Conservation (phyloP, 345 rosid species). For the Syzygium grande region DNA sequence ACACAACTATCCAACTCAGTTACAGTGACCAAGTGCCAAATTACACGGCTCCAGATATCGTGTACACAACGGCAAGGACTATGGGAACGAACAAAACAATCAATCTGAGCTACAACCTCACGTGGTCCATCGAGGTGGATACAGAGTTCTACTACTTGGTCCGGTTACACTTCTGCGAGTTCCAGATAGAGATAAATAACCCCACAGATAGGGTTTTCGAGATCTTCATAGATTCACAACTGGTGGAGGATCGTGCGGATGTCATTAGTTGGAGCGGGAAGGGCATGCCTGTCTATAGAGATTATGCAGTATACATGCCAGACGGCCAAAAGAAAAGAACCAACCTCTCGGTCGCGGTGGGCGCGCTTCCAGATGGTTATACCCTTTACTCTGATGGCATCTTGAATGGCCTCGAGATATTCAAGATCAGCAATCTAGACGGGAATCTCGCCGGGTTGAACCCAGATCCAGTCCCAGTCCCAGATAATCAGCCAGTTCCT, state of each 20-base stretch:
- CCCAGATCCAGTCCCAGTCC: conserved; percentile 5
- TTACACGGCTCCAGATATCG: conserved; percentile 15
- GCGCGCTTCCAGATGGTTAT: background rate
- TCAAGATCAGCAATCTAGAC: conserved; percentile 14
- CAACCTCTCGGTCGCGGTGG: conserved; percentile 16
- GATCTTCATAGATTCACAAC: conserved; percentile 12
- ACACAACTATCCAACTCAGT: background rate
- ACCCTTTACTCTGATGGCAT: conserved; percentile 18
- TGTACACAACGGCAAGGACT: conserved; percentile 19
- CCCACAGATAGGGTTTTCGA: conserved; percentile 1
- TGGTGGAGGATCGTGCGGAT: conserved; percentile 10
- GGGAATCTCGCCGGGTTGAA: conserved; percentile 24
- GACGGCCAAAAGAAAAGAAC: background rate
- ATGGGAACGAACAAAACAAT: conserved; percentile 8
- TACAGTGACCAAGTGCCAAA: background rate
- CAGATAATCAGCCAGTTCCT: background rate
- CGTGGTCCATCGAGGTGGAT: conserved; percentile 31
- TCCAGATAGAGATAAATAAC: background rate
- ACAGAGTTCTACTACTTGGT: conserved; percentile 22
- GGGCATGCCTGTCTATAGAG: conserved; percentile 17
- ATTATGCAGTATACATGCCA: conserved; percentile 9
- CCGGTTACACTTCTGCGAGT: conserved; percentile 41
- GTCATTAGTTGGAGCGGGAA: conserved; percentile 6
- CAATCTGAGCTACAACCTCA: conserved; percentile 12
- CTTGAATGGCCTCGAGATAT: conserved; percentile 34